Percentiles rank a stretch among this genome's conserved stretches.
These are phyloP conservation scores for Pseudogymnoascus sp. DNA, from an alignment of 2,329 filamentous ascomycete species.

Conservation along the genomic window DNA sequence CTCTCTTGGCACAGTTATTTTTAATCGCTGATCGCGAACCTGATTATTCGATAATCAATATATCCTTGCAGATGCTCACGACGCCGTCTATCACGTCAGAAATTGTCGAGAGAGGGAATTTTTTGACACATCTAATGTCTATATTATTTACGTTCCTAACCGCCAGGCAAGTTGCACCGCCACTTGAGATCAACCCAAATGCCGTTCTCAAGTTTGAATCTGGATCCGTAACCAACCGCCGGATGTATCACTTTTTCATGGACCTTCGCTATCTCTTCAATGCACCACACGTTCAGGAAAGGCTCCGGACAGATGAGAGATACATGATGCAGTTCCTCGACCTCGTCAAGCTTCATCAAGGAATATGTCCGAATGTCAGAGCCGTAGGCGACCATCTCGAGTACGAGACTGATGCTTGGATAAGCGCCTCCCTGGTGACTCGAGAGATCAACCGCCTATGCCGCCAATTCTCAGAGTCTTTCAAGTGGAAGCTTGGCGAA, in stretches of 20 bases:
- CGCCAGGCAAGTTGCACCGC: slow-evolving; percentile 89
- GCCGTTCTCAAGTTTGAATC: slow-evolving; percentile 89
- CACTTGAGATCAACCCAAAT: slow-evolving; percentile 77
- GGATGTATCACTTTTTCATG: slow-evolving; percentile 96
- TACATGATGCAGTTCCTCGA: slow-evolving; percentile 95
- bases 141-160: slow-evolving; percentile 97
- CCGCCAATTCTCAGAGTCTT: slow-evolving; percentile 80
- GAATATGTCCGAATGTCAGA: slow-evolving; percentile 88
- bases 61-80: slow-evolving; percentile 93
- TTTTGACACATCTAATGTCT: slow-evolving; percentile 87
- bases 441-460: slow-evolving; percentile 92
- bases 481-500: slow-evolving; percentile 60
- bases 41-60: slow-evolving; percentile 96
- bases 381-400: slow-evolving; percentile 94
- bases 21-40: slow-evolving; percentile 93
- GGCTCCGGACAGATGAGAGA: slow-evolving; percentile 72
- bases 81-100: slow-evolving; percentile 95
- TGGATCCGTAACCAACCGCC: slow-evolving; percentile 86
- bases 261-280: slow-evolving; percentile 88
- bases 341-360: slow-evolving; percentile 90
- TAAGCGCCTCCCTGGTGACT: slow-evolving; percentile 88
- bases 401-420: slow-evolving; percentile 98
- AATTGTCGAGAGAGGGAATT: slow-evolving; percentile 90
- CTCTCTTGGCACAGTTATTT: slow-evolving; percentile 86
- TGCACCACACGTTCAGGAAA: slow-evolving; percentile 80